Evolutionary conservation across 306 rosid species (phyloP).

Genomic region (Quercus parvula): DNA sequence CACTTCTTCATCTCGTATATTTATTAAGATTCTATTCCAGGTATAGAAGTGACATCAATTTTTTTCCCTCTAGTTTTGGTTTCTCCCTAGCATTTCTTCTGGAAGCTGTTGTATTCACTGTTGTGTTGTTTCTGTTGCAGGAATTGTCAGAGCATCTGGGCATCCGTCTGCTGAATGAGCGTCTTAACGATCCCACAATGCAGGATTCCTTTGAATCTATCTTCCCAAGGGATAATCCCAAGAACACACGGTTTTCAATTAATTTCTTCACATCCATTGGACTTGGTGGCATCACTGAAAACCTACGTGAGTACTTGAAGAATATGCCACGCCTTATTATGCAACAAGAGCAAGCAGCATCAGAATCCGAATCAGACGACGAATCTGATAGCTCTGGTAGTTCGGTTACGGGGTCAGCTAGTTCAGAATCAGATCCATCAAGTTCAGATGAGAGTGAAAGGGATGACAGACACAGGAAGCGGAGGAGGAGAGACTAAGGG

Average conservation of each 20-base stretch:
- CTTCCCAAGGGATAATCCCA: conserved; percentile 83
- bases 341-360: conserved; percentile 71
- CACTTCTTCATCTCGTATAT: conserved; percentile 83
- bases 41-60: conserved; percentile 17
- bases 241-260: conserved; percentile 83
- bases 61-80: not conserved
- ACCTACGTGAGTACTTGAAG: conserved; percentile 79
- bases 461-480: conserved; percentile 42
- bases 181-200: conserved; percentile 57
- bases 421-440: conserved; percentile 49
- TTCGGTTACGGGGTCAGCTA: conserved; percentile 43
- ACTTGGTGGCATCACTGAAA: conserved; percentile 92
- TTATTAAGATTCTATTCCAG: conserved; percentile 91
- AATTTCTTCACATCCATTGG: conserved; percentile 96
- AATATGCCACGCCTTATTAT: conserved; percentile 90
- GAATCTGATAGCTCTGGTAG: conserved; percentile 48
- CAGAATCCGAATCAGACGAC: conserved; percentile 59
- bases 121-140: conserved; percentile 43
- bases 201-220: conserved; percentile 71
- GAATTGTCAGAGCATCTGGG: conserved; percentile 88
- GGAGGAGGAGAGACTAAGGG: conserved; percentile 45
- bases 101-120: conserved; percentile 14
- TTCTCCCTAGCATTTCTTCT: not conserved
- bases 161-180: conserved; percentile 64
- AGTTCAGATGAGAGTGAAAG: conserved; percentile 56